Conservation (phyloP, 179 eudicot genomes). For the Gypsophila paniculata region DNA sequence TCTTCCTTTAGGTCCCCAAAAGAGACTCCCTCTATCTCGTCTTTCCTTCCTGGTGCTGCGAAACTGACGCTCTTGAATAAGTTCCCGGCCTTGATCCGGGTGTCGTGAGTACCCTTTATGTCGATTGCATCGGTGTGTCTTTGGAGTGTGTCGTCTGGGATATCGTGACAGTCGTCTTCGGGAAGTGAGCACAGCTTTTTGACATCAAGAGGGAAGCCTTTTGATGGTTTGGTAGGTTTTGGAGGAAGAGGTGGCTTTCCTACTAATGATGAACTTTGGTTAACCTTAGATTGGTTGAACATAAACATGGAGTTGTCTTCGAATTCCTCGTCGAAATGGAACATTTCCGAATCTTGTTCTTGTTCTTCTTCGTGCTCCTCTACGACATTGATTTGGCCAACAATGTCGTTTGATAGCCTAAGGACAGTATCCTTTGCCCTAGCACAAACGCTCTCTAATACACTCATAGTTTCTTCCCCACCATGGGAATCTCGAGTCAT, state of each 20-base stretch:
- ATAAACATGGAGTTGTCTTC: conserved; percentile 21
- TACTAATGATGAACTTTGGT: conserved; percentile 16
- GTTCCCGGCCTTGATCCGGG: conserved; percentile 22
- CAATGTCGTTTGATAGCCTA: conserved; percentile 11
- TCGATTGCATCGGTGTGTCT: not conserved
- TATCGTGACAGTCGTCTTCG: not conserved
- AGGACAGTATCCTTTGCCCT: conserved; percentile 41
- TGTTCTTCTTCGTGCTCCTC: conserved; percentile 19
- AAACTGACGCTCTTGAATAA: conserved; percentile 51
- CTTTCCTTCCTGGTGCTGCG: conserved; percentile 36
- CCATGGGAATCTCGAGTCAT: conserved; percentile 75
- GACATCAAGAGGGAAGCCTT: conserved; percentile 19
- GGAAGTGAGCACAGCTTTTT: conserved; percentile 7
- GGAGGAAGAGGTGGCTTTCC: conserved; percentile 44
- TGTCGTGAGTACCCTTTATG: conserved; percentile 4
- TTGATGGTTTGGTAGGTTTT: conserved; percentile 22
- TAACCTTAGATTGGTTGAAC: conserved; percentile 19
- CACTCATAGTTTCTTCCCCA: conserved; percentile 59
- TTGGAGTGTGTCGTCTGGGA: not conserved
- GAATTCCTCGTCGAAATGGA: conserved; percentile 38
- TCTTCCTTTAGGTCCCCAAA: conserved; percentile 56
- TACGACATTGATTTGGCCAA: conserved; percentile 7
- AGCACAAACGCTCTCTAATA: conserved; percentile 59
- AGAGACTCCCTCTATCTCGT: conserved; percentile 46
- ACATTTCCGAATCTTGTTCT: conserved; percentile 29